Base-by-base conservation (phyloP, 805 yeast species). In the Hanseniaspora nectarophila region DNA sequence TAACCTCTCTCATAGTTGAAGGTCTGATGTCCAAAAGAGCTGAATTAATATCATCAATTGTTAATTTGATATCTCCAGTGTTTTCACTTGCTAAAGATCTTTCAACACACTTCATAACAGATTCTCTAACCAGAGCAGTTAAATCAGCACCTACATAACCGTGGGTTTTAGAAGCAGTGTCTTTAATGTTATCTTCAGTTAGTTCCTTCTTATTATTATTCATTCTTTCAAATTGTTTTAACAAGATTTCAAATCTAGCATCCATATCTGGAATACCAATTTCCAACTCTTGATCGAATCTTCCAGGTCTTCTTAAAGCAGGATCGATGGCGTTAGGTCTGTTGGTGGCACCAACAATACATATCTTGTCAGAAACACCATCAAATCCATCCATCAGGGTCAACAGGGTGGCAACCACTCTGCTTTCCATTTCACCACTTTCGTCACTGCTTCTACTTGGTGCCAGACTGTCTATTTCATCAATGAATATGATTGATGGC, bases 91-190 rank as follows among this genome's bases (percentile, higher is more conserved):
- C 28, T 6, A 82, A 58, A 0, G 81, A 82, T 49, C 85, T 68
- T 49, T 80, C 77, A 16, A 92, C 84, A 1, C 95, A 81, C 55
- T 75, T 77, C 83, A 89, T 78, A 0, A 87, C 95, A 6, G 94
- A 77, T 61, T 92, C 98, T 46, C 97, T 72, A 55, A 89, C 80
- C 21, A 92, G 70, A 0, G 97, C 95, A 3, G 84, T 78, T 45
- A 92, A 67, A 68, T 92, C 99, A 0, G 97, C 96, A 44, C 99
- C 99, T 1, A 92, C 98, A 62, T 86, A 92, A 5, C 98, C 98
- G 66, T 92, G 98, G 0, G 97, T 89, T 61, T 78, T 82, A 4
- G 77, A 65, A 0, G 96, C 86, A 39, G 89, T 67, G 1, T 59
- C 60, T n/a, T 67, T 63, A n/a, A 89, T 74, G 0, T 71, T 78